Conservation (phyloP, 495 filamentous ascomycete species). For the Friedmanniomyces endolithicus region DNA sequence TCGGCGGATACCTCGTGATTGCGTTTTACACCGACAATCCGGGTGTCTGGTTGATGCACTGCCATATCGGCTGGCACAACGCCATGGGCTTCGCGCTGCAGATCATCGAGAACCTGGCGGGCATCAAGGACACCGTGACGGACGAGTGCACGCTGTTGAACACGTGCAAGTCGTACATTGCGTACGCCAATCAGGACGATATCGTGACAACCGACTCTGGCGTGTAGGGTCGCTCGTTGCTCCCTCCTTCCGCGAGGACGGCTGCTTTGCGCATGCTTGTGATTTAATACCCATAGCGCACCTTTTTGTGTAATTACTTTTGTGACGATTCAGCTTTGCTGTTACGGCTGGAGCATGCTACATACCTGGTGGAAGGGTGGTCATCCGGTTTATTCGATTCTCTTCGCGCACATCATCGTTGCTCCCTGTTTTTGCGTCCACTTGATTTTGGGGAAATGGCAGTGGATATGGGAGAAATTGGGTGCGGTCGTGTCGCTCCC, state of each 20-base stretch:
- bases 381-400: background rate
- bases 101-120: conserved; percentile 25
- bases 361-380: background rate
- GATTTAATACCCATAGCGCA: background rate
- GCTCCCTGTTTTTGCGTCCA: too few relatives aligned
- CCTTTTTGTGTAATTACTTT: background rate
- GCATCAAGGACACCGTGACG: conserved; percentile 17
- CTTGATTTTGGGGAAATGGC: too few relatives aligned
- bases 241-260: background rate
- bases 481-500: too few relatives aligned
- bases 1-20: conserved; percentile 23
- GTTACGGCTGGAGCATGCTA: background rate
- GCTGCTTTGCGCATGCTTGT: background rate
- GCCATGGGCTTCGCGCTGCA: conserved; percentile 31
- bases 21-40: conserved; percentile 26
- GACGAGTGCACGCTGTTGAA: conserved; percentile 16
- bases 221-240: conserved; percentile 3
- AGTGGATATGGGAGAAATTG: too few relatives aligned
- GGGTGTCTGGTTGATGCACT: conserved; percentile 28
- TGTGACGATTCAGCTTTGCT: background rate
- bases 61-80: conserved; percentile 26
- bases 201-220: conserved; percentile 11
- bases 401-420: background rate
- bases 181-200: conserved; percentile 9
- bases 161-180: conserved; percentile 16